A percentile compares a stretch with the other conserved stretches of the same genome.
These are phyloP conservation scores for Geotrichum histeridarum DNA, from an alignment of 1,139 yeast genomes.

Conservation along the genomic window DNA sequence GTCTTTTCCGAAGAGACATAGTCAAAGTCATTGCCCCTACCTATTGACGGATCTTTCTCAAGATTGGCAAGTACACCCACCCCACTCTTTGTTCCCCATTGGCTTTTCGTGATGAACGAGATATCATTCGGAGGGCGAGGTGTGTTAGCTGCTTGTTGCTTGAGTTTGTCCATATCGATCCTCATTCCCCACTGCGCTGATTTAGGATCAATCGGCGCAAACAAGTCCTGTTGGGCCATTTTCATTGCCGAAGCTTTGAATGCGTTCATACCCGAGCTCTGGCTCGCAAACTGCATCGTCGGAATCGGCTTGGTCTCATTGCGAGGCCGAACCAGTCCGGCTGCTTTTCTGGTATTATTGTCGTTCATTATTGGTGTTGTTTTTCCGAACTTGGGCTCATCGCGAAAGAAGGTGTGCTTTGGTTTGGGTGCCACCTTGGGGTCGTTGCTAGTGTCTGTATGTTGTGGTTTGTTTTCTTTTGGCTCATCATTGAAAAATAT, in stretches of 20 bases:
- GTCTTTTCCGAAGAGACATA: conserved; percentile 20
- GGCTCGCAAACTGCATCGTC: not conserved
- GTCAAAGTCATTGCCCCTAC: not conserved
- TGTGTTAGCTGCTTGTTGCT: conserved; percentile 5
- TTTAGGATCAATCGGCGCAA: conserved; percentile 14
- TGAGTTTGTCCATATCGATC: conserved; percentile 4
- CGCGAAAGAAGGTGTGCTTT: conserved; percentile 3
- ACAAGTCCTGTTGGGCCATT: conserved; percentile 7
- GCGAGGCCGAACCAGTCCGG: conserved; percentile 2
- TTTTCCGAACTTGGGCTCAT: conserved; percentile 7
- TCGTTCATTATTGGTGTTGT: conserved; percentile 1
- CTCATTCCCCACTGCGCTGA: conserved; percentile 13
- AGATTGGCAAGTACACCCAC: conserved; percentile 5
- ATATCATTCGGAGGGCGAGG: not conserved
- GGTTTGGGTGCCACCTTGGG: not conserved
- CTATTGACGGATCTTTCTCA: not conserved
- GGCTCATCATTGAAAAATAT: not conserved
- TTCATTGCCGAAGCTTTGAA: conserved; percentile 7
- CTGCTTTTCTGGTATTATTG: not conserved
- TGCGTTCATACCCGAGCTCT: not conserved
- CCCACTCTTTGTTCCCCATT: conserved; percentile 8
- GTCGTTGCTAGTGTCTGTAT: not conserved
- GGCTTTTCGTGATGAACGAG: conserved; percentile 3
- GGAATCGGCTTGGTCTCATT: conserved; percentile 6
- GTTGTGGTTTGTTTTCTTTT: not conserved